Evolutionary conservation across 2,329 filamentous ascomycete genomes (phyloP), one percentile per base, ranked within the genome.

Genomic region (Penicillium corylophilum): DNA sequence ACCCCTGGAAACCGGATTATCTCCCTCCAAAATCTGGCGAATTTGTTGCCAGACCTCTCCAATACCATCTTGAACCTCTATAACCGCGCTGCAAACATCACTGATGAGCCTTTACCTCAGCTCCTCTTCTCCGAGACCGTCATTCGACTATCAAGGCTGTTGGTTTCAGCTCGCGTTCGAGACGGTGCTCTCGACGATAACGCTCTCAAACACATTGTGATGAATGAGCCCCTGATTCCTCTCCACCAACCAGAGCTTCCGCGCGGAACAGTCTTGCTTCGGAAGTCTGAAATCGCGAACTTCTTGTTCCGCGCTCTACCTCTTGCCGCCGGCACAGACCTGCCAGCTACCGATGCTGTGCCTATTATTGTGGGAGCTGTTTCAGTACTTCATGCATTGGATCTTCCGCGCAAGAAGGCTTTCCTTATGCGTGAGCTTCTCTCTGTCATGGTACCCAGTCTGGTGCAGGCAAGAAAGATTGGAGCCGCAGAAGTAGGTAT

Each of bases 401-500:
- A 89, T 1, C 82, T 93, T 54, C 84, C 91, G 53, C 83, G 94
- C 51, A 97, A 96, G 74, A 95, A 95, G 71, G 91, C 89, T 4
- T 88, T 97, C 74, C 84, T 96, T 0, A 81, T 96, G 63, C 86
- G 89, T 61, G 91, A 96, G 65, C 80, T 97, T 44, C 81, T 99
- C 8, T 87, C 86, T 3, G 85, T 91, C 15, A 79, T 97, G 36
- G 89, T 95, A 46, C 87, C 86, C 29, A 91, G 89, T 2, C 79
- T 99, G 8, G 87, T 96, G 4, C 90, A 96, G 71, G 94, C 94
- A 15, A 83, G 94, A 35, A 96, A 95, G 42, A 82, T 93, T 43
- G 93, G 93, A 28, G 94, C 94, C 36, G 92, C 94, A n/a, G 94
- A 97, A 67, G 89, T 94, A 64, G 94, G 93, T 3, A 90, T 99